Evolutionary conservation across 768 basidiomycete species (phyloP), one percentile per base, ranked within the genome.

Genomic region (Amanita pallidorosea): DNA sequence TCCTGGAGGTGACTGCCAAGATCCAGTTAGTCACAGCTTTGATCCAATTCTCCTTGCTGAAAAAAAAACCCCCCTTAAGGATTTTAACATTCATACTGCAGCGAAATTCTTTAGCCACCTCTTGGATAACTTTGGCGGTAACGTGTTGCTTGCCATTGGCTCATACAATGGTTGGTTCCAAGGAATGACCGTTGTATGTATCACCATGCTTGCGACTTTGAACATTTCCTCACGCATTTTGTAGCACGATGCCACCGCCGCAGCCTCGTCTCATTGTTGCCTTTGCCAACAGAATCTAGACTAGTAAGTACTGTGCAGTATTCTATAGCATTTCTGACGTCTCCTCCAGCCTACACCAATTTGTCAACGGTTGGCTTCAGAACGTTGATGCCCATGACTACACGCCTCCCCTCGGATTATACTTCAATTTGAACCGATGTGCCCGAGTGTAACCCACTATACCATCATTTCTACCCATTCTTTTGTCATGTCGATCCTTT

Each of bases 231-330:
- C 38, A 49, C 37, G 51, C 51, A 42, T 34, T 43, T 31, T 38
- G 42, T 51, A 83, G 81, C 61, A 17, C 0, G 56, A 74, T 25
- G 85, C 83, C 17, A 85, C 80, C 48, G 76, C 77, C 53, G 81
- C 82, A 40, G 74, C 69, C 9, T 47, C 68, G 45, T 66, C 70
- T 1, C 31, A 59, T 44, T 86, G 85, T 69, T 86, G 83, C 65
- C 67, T 62, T 41, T 83, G 83, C 64, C 88, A 90, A 70, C 83
- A 88, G 62, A 92, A 92, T 68, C 71, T 88, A 44, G 90, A 91
- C 67, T 93, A 93, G 86, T 85, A 59, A 57, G 83, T 71, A 29
- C 49, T 49, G 31, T 47, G 47, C 49, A 29, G 7, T 51, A 23
- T 15, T 49, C 41, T 3, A 20, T n/a, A 12, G 29, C 48, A 5